Conservation (phyloP, 495 filamentous ascomycete species). For the Pyrenula massariospora region DNA sequence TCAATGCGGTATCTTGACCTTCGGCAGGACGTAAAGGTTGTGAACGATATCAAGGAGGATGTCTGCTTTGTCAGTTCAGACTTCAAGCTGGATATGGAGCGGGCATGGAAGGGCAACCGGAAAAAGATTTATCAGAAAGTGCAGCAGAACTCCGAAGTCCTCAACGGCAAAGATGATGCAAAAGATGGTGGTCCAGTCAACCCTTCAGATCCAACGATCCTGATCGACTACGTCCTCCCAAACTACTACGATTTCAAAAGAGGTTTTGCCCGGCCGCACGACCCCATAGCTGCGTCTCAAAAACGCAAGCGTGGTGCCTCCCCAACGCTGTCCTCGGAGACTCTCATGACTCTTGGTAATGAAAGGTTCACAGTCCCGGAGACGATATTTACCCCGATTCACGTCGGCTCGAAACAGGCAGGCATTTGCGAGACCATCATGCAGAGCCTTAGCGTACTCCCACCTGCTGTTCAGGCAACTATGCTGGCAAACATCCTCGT, state of each 20-base stretch:
- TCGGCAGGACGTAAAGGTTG: conserved; percentile 81
- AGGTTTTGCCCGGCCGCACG: conserved; percentile 67
- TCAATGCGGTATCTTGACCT: conserved; percentile 89
- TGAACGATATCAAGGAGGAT: conserved; percentile 91
- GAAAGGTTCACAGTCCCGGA: conserved; percentile 90
- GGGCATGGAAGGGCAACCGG: conserved; percentile 68
- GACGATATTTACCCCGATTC: conserved; percentile 71
- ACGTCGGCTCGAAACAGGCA: conserved; percentile 79
- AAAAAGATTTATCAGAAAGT: conserved; percentile 5
- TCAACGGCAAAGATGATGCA: conserved; percentile 13
- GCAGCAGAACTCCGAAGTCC: background rate
- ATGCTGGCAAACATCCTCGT: conserved; percentile 81
- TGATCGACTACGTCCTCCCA: conserved; percentile 86
- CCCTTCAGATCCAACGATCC: conserved; percentile 51
- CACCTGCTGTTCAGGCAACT: conserved; percentile 61
- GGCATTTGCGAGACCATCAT: conserved; percentile 72
- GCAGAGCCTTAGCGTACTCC: conserved; percentile 67
- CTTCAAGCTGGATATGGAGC: conserved; percentile 70
- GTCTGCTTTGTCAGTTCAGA: conserved; percentile 73
- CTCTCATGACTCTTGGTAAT: conserved; percentile 71
- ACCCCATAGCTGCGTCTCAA: conserved; percentile 48
- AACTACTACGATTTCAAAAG: conserved; percentile 69
- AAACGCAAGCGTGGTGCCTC: conserved; percentile 39
- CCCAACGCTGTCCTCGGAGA: conserved; percentile 22
- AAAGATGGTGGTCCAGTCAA: conserved; percentile 15